Conservation (phyloP, 495 filamentous ascomycete genomes). For the Daldinia childiae region DNA sequence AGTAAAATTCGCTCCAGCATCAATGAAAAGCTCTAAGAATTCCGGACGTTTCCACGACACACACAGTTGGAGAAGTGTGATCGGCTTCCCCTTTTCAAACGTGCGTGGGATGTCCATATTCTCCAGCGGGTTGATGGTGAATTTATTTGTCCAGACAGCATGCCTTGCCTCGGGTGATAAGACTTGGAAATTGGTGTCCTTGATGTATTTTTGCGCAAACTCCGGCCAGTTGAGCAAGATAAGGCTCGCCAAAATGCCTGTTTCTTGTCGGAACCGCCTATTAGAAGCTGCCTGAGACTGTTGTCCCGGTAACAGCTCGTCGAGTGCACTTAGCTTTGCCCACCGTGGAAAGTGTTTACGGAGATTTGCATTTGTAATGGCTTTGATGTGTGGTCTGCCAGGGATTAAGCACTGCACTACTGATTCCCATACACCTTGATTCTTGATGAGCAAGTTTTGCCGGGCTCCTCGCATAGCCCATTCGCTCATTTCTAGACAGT, state of each 20-base stretch:
- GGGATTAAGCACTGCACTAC: slow-evolving; percentile 23
- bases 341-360: slow-evolving; percentile 15
- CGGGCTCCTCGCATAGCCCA: slow-evolving; percentile 11
- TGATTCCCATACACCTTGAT: slow-evolving; percentile 13
- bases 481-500: slow-evolving; percentile 34
- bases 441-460: slow-evolving; percentile 17
- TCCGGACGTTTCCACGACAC: slow-evolving; percentile 30
- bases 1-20: slow-evolving; percentile 21
- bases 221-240: slow-evolving; percentile 36
- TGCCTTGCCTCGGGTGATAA: slow-evolving; percentile 17
- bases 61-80: slow-evolving; percentile 31
- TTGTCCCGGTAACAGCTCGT: background rate
- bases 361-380: slow-evolving; percentile 6
- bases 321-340: slow-evolving; percentile 20
- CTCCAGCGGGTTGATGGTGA: slow-evolving; percentile 8
- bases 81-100: background rate
- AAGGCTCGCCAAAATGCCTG: slow-evolving; percentile 25
- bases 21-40: slow-evolving; percentile 29
- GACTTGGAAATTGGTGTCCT: slow-evolving; percentile 9
- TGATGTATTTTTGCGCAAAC: slow-evolving; percentile 31
- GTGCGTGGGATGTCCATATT: background rate
- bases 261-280: background rate
- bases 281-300: too few species aligned
- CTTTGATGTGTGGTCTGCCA: background rate
- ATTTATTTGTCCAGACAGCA: slow-evolving; percentile 27